Base-by-base conservation (phyloP, 306 rosid genomes). In the Gastrolobium villosum region DNA sequence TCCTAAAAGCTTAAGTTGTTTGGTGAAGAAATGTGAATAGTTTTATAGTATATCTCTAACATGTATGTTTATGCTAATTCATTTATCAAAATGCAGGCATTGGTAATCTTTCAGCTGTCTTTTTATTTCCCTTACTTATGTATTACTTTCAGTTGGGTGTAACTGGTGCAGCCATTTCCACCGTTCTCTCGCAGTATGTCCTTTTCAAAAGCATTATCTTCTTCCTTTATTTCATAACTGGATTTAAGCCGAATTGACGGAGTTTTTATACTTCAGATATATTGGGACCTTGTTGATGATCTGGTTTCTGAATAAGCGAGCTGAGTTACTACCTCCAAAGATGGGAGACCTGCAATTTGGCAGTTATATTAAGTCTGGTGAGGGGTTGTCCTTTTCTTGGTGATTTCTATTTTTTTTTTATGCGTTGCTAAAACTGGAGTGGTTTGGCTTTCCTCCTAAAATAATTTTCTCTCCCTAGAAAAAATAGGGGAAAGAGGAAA, bases 181-280 rank as follows among this genome's bases (percentile, higher is more conserved):
- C 96, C 7, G 98, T 95, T 80, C 61, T 93, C 74, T 95, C 99
- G 69, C 99, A 95, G 99, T 95, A 91, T 69, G 98, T 82, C 53
- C 65, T 80, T 81, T 65, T 66, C 77, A 54, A 61, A 10, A 39
- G 46, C 34, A 79, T 49, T 78, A 9, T 63, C 52, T 68, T 80
- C 64, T 64, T 83, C 37, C 80, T 69, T 54, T 52, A 50, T 78
- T 72, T 37, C 57, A 73, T 79, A 55, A 75, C 36, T 39, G 78
- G 63, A 62, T 67, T 65, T 72, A 26, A 57, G 50, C 69, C 62
- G 74, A 73, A 66, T 46, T 54, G 74, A 49, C 80, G 36, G 49
- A 75, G 28, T 26, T 53, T 65, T 65, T 68, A 28, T 76, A 53
- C 80, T 34, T 86, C 89, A 95, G 99, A 86, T 95, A 93, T 77